Evolutionary conservation across 2,329 filamentous ascomycete genomes (phyloP).

Genomic region (Microdochium paspali): DNA sequence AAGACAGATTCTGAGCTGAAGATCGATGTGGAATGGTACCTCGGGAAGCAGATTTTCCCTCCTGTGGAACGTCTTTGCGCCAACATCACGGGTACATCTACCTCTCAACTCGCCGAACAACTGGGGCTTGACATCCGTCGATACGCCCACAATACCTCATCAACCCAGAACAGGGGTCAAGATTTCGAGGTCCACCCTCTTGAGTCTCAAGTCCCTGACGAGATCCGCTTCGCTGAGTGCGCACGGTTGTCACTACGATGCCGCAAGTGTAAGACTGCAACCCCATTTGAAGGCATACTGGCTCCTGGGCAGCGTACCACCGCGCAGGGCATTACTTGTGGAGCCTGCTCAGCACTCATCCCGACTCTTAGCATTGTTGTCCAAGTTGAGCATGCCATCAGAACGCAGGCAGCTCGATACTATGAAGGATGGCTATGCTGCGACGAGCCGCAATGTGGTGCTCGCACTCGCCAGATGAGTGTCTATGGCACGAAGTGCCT

Average conservation of each 20-base stretch:
- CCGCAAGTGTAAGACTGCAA: conserved; percentile 64
- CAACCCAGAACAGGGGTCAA: conserved; percentile 31
- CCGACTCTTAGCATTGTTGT: conserved; percentile 67
- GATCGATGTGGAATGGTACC: conserved; percentile 95
- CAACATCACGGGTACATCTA: conserved; percentile 88
- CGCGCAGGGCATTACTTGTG: conserved; percentile 67
- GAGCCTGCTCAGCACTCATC: conserved; percentile 56
- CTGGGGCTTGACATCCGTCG: conserved; percentile 84
- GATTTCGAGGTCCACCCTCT: conserved; percentile 77
- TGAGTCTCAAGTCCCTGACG: conserved; percentile 89
- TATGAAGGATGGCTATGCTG: conserved; percentile 90
- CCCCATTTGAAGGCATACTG: conserved; percentile 68
- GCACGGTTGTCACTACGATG: conserved; percentile 70
- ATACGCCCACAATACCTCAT: conserved; percentile 58
- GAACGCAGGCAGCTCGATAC: conserved; percentile 69
- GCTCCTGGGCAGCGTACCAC: conserved; percentile 43
- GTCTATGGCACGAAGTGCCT: conserved; percentile 89
- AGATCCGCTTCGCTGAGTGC: conserved; percentile 79
- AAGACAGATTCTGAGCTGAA: conserved; percentile 67
- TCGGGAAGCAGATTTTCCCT: conserved; percentile 96
- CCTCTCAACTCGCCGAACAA: conserved; percentile 82
- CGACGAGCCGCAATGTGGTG: conserved; percentile 79
- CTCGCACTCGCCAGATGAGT: conserved; percentile 81
- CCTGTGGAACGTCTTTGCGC: conserved; percentile 96
- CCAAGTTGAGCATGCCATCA: conserved; percentile 79